Base-by-base conservation (phyloP, 352 stramenopile species). In the Pythium plurisporium region DNA sequence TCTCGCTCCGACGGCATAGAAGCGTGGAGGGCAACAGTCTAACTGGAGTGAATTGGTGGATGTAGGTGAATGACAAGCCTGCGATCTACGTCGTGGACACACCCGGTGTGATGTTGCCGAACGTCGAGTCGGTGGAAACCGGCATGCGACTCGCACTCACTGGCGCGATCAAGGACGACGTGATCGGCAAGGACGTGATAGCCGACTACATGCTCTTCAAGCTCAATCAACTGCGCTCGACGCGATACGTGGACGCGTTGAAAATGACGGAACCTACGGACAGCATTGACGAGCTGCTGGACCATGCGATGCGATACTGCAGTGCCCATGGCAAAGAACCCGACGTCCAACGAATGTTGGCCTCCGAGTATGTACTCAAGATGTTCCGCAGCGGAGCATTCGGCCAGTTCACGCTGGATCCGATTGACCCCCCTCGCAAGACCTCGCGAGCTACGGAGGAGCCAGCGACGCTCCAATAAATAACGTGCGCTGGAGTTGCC, bases 71-170 rank as follows among this genome's bases (percentile, higher is more conserved):
- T 41, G 81, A 91, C 42, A 87, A 82, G 36, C 87, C 87, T 0
- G 86, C 86, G 15, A 79, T 96, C 19, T 96, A 95, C 55, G 84
- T 96, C 12, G 79, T 95, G 17, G 87, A 96, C 62, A 96, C 87
- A 10, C 87, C 87, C 4, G 87, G 87, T 33, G 87, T 96, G 4
- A 95, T 96, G 77, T 47, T 96, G 40, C 87, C 87, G 8, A 92
- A 93, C 55, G 85, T 96, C 33, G 60, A 76, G 36, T 87, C 79
- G 20, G 70, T 74, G 0, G 84, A 95, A 41, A 90, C 82, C 23
- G 87, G 87, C 11, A 78, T 95, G 69, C 90, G 82, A 17, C 61
- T 96, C 37, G 87, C 87, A 22, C 69, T 96, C 22, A 94, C 85
- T 1, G 85, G 86, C 27, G 86, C 86, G 8, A 92, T 96, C 63